phyloP scores from a whole-genome alignment of 2,329 filamentous ascomycete genomes.

The Verticillium tricorpus region DNA sequence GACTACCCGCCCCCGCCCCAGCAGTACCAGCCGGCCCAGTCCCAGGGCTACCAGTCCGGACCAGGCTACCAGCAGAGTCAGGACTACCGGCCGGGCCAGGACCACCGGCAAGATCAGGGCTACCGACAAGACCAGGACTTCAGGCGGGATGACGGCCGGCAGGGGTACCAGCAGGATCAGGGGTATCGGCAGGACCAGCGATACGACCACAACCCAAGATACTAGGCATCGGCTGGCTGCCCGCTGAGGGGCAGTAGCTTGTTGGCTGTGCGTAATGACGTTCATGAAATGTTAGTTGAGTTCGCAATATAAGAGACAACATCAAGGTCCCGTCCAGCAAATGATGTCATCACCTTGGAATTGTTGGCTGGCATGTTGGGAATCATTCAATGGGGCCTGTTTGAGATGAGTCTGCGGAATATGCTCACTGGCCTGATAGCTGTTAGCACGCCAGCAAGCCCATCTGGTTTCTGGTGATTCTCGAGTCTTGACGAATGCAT shows the following conservation, averaged over 20 bases:
- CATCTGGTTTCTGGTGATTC: no score
- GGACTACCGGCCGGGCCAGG: constrained; percentile 8
- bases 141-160: neutral
- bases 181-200: constrained; percentile 16
- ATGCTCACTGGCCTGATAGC: no score
- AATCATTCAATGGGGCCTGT: no score
- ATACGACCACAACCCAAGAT: constrained; percentile 22
- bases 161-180: constrained; percentile 15
- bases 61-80: constrained; percentile 16
- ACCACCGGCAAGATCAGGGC: constrained; percentile 4
- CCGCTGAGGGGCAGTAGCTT: neutral
- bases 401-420: no score
- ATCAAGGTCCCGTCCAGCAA: no score
- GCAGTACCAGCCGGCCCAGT: constrained; percentile 5
- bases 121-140: constrained; percentile 13
- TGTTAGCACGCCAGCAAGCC: no score
- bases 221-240: constrained; percentile 8
- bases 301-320: no score
- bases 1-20: constrained; percentile 6
- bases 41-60: constrained; percentile 10
- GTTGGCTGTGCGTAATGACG: no score
- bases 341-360: no score
- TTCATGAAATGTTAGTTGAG: no score
- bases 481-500: no score
- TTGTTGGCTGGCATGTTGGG: no score